Evolutionary conservation across 768 basidiomycete species (phyloP), one percentile per base, ranked within the genome.

Genomic region (Boletus rufocinnamomeus): DNA sequence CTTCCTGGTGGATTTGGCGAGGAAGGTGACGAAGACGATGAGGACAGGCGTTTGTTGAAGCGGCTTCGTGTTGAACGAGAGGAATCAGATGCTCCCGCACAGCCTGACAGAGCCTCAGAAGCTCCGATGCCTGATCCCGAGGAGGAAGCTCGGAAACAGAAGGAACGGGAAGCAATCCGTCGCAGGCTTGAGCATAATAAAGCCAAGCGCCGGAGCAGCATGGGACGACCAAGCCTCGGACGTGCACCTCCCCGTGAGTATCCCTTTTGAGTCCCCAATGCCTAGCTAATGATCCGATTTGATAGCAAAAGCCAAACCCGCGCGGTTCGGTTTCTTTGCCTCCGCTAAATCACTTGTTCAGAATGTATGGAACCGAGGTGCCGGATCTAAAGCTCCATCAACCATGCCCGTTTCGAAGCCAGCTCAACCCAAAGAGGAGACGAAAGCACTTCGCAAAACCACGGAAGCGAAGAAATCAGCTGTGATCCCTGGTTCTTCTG

Each of bases 331-430:
- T 2, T 89, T 92, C 75, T 71, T 92, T 7, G 80, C 85, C 9
- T 76, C 79, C 23, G 85, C 90, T 9, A 91, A 89, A 69, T 82
- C 83, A 1, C 74, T 91, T 4, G 89, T 91, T 5, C 77, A 80
- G 64, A 88, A 81, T 61, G 88, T 92, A 1, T 91, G 88, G 88
- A 85, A 84, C 63, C 78, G 87, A 62, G 83, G 80, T 27, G 74
- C 70, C 17, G 70, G 69, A 8, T 66, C 69, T 19, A 76, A 68
- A 50, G 51, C 67, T 11, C 30, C 61, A 11, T 64, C 73, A 6
- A 71, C 55, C 38, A 63, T 72, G 17, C 67, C 71, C 10, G 63
- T 68, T 21, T 60, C 70, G 40, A 78, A 74, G 58, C 45, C 70
- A 6, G 54, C 60, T 43, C 58, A 54, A 19, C 21, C 57, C 32